Conservation (phyloP, 2,329 filamentous ascomycete species). For the Colletotrichum godetiae region DNA sequence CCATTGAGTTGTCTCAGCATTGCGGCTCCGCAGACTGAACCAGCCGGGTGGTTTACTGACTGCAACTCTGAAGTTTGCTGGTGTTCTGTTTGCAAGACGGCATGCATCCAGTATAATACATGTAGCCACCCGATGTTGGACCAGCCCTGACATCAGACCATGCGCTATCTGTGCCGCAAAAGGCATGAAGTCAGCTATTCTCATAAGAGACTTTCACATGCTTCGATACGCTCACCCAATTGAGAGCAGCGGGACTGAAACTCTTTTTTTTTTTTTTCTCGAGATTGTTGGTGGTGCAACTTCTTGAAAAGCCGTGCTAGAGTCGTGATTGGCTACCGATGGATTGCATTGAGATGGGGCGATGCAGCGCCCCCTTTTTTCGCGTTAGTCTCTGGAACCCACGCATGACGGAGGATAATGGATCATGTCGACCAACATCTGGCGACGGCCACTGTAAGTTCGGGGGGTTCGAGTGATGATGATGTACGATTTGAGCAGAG, state of each 20-base stretch:
- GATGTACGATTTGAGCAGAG: background rate
- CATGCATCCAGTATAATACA: background rate
- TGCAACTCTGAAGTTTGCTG: background rate
- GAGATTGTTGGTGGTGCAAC: conserved; percentile 11
- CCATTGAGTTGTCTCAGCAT: too few species aligned
- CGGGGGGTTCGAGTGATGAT: background rate
- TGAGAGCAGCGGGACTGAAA: background rate
- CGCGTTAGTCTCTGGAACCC: background rate
- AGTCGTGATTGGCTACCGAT: conserved; percentile 12
- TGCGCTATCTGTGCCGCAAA: background rate
- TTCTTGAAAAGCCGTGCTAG: background rate
- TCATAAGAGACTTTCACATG: conserved; percentile 23
- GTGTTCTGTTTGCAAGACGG: background rate
- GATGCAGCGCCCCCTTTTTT: conserved; percentile 1
- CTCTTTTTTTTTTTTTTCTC: too few species aligned
- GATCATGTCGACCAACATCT: conserved; percentile 2
- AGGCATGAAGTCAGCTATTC: background rate
- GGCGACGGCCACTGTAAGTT: background rate
- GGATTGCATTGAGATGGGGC: background rate
- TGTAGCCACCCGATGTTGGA: background rate
- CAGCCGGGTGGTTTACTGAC: background rate
- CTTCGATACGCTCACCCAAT: background rate
- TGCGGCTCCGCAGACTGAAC: too few species aligned
- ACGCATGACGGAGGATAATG: background rate
- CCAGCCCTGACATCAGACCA: background rate